phyloP scores from a whole-genome alignment of 352 stramenopile genomes.

The Phytophthora capsici region DNA sequence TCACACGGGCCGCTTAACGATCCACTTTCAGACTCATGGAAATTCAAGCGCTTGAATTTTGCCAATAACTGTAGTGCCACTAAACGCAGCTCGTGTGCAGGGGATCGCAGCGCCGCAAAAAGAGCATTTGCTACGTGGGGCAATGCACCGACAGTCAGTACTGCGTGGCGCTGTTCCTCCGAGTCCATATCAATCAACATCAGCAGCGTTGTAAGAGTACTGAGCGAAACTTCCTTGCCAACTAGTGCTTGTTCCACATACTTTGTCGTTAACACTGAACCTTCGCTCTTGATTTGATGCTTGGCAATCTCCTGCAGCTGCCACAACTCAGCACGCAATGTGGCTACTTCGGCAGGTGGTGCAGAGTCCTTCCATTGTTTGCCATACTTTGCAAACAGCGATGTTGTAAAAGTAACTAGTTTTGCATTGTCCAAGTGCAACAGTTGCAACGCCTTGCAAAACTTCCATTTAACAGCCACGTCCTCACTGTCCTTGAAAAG shows the following conservation, averaged over 20 bases:
- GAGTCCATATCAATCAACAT: constrained; percentile 72
- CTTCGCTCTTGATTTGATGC: constrained; percentile 32
- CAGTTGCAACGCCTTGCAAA: constrained; percentile 63
- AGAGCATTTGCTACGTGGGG: constrained; percentile 47
- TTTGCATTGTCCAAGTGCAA: constrained; percentile 49
- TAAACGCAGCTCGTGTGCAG: constrained; percentile 66
- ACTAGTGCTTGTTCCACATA: constrained; percentile 46
- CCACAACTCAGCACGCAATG: constrained; percentile 71
- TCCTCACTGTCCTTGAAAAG: constrained; percentile 24
- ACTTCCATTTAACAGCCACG: constrained; percentile 76
- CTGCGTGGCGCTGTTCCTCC: constrained; percentile 44
- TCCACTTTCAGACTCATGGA: constrained; percentile 52
- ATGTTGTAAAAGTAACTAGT: constrained; percentile 49
- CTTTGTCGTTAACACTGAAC: constrained; percentile 22
- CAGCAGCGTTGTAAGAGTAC: constrained; percentile 65
- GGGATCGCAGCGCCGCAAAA: constrained; percentile 68
- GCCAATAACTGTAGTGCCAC: constrained; percentile 75
- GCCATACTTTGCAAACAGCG: constrained; percentile 49
- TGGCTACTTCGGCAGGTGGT: constrained; percentile 16
- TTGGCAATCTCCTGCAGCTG: constrained; percentile 67
- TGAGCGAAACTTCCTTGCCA: constrained; percentile 57
- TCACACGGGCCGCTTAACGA: constrained; percentile 69
- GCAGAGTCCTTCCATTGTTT: constrained; percentile 16
- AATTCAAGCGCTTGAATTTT: constrained; percentile 57
- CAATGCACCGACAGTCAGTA: constrained; percentile 52